phyloP scores from a whole-genome alignment of 768 basidiomycete genomes.

The Boletus pseudo-olivaceus region DNA sequence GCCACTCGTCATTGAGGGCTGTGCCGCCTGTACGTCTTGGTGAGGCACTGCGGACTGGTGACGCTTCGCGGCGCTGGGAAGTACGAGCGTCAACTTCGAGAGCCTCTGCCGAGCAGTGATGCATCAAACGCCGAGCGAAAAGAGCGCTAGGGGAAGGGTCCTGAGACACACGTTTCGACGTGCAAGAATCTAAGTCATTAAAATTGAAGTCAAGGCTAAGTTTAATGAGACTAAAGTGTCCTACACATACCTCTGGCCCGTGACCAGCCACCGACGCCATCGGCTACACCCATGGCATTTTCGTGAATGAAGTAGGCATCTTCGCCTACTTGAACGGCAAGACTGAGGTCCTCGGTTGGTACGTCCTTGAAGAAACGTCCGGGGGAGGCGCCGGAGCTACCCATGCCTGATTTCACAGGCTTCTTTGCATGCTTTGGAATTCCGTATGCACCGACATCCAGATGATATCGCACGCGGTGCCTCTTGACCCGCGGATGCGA shows the following conservation, averaged over 20 bases:
- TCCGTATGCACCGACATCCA: conserved; percentile 82
- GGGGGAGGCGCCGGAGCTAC: conserved; percentile 8
- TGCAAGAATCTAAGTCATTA: conserved; percentile 13
- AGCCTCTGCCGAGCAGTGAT: conserved; percentile 68
- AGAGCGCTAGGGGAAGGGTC: conserved; percentile 48
- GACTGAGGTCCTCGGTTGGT: conserved; percentile 35
- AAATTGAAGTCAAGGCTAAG: conserved; percentile 4
- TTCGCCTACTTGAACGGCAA: conserved; percentile 83
- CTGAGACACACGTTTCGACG: conserved; percentile 33
- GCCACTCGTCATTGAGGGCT: conserved; percentile 28
- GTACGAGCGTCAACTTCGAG: conserved; percentile 10
- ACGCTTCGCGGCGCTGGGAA: conserved; percentile 20
- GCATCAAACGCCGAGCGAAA: conserved; percentile 81
- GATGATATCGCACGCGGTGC: conserved; percentile 40
- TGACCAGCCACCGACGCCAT: conserved; percentile 94
- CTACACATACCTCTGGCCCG: conserved; percentile 38
- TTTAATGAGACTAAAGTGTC: conserved; percentile 3
- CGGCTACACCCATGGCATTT: conserved; percentile 91
- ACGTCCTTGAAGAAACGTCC: conserved; percentile 29
- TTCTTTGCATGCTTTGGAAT: conserved; percentile 58
- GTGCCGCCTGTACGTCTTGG: conserved; percentile 37
- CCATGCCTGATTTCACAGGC: conserved; percentile 30
- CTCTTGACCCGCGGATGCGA: conserved; percentile 32
- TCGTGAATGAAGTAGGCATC: conserved; percentile 83
- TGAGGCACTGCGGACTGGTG: conserved; percentile 42